A percentile compares a stretch with the other conserved stretches of the same genome.
phyloP scores from a whole-genome alignment of 176 grass and related monocot genomes.

The Oryza meyeriana region DNA sequence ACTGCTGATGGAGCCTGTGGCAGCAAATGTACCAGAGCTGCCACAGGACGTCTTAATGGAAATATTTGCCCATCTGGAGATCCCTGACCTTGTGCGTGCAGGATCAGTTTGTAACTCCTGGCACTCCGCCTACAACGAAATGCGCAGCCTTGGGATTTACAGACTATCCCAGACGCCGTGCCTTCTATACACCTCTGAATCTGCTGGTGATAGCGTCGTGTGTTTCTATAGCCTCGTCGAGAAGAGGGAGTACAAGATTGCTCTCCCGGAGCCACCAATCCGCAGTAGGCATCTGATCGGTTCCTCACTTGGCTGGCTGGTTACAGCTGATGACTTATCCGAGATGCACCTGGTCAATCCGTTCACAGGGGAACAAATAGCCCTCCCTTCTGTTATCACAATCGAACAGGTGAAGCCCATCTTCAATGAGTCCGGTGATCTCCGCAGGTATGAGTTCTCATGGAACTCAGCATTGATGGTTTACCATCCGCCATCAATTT shows the following conservation, averaged over 20 bases:
- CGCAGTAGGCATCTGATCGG: background rate
- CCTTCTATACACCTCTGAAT: conserved; percentile 1
- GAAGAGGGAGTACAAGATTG: background rate
- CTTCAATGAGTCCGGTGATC: background rate
- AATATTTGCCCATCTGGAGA: background rate
- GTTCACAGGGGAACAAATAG: background rate
- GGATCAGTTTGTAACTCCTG: background rate
- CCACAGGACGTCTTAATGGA: background rate
- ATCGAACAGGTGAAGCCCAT: background rate
- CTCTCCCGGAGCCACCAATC: background rate
- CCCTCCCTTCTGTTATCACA: background rate
- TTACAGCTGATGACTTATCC: background rate
- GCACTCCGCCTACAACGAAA: background rate
- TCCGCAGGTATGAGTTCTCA: background rate
- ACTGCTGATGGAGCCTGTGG: background rate
- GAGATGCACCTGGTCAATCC: background rate
- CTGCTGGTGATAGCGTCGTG: background rate
- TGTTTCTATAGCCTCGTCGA: background rate
- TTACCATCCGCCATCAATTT: background rate
- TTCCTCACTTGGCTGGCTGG: background rate
- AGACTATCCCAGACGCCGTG: background rate
- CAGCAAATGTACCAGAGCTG: background rate
- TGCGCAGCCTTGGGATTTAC: background rate
- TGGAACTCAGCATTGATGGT: background rate
- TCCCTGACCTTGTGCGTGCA: background rate